Evolutionary conservation across 768 basidiomycete species (phyloP), one percentile per base, ranked within the genome.

Genomic region (Boletus speciosus): DNA sequence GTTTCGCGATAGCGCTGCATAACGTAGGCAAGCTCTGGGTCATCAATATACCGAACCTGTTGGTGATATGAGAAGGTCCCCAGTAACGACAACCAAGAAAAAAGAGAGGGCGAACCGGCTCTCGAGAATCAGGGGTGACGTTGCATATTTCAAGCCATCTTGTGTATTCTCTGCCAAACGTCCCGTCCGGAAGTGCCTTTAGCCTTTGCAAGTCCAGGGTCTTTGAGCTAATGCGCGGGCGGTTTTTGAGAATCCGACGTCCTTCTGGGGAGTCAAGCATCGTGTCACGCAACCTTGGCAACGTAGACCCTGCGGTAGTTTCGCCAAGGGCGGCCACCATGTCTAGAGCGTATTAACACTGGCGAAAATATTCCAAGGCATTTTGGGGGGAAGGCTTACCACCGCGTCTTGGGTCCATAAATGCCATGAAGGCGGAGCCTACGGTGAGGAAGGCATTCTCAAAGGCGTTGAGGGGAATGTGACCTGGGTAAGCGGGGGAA

Each of bases 1-100:
- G 90, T 96, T 74, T 99, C 95, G 25, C 96, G 87, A 70, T 98
- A 99, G 47, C 96, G 87, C 61, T 95, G 92, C 89, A 99, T 93
- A 51, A 98, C 90, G 70, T 97, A 98, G 25, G 97, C 97, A 11
- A 97, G 81, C 64, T 97, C 95, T 2, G 94, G 93, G 64, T 98
- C 93, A 65, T 89, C 83, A 52, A 98, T 87, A 65, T 98, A 98
- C 60, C 87, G 90, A 6, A 97, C 95, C 95, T 98, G 63, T 10
- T 53, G 8, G 32, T 9, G 21, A 10, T 36, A 27, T 56, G 50
- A 56, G 53, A 46, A 23, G 41, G 32, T 31, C 23, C n/a, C 27
- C 23, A 5, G 16, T 16, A 35, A 35, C 5, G 16, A 51, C 15
- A 40, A 47, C 15, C 10, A 29, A 11, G 31, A 6, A 14, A 19